phyloP scores from a whole-genome alignment of 129 eudicot species.

The Lactuca sativa region DNA sequence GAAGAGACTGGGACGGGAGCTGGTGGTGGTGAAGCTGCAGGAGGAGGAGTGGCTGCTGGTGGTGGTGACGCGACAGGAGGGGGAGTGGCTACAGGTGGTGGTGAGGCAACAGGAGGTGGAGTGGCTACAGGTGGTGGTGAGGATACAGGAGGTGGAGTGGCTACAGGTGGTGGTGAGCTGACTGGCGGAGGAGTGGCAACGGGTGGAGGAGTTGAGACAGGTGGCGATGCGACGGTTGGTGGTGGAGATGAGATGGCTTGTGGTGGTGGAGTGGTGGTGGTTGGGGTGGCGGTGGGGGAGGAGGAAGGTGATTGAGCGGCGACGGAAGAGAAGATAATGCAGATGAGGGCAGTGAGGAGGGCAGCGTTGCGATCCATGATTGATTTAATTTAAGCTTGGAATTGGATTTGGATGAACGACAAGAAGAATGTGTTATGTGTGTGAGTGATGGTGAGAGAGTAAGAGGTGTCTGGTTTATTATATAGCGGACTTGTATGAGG shows the following conservation, averaged over 20 bases:
- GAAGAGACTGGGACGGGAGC: constrained; percentile 43
- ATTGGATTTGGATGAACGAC: not conserved
- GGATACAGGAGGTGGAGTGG: constrained; percentile 30
- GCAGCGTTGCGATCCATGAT: constrained; percentile 40
- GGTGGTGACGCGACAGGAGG: constrained; percentile 16
- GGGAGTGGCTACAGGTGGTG: constrained; percentile 6
- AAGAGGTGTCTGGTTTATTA: not conserved
- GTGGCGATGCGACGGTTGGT: constrained; percentile 24
- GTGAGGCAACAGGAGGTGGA: constrained; percentile 19
- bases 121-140: constrained; percentile 32
- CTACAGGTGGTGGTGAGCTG: constrained; percentile 29
- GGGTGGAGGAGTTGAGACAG: constrained; percentile 29
- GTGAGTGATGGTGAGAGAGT: not conserved
- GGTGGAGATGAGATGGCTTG: constrained; percentile 40
- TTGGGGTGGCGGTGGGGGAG: constrained; percentile 43
- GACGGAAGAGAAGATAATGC: constrained; percentile 62
- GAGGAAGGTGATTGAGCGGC: constrained; percentile 51
- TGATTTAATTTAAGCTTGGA: not conserved
- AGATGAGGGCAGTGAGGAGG: constrained; percentile 40
- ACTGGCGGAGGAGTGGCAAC: constrained; percentile 37
- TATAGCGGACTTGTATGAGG: not conserved
- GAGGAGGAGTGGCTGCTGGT: constrained; percentile 17
- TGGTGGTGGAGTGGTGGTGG: constrained; percentile 17
- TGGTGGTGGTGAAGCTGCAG: constrained; percentile 34
- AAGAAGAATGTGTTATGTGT: not conserved